phyloP scores from a whole-genome alignment of 495 filamentous ascomycete species.

The Beverwykella pulmonaria region DNA sequence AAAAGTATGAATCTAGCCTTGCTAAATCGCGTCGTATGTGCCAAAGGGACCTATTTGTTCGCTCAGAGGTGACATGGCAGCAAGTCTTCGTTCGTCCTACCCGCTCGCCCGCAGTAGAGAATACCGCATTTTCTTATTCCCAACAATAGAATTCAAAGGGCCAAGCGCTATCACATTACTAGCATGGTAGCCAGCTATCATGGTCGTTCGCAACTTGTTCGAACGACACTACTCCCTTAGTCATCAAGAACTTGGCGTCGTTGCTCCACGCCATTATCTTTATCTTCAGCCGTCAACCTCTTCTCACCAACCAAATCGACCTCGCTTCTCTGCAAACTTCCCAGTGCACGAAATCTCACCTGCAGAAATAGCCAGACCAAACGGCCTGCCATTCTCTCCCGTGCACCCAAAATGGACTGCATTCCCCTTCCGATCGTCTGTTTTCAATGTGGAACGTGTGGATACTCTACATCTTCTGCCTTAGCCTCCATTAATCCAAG shows the following conservation, averaged over 20 bases:
- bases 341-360: neutral
- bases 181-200: neutral
- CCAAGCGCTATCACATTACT: neutral
- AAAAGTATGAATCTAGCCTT: too few relatives aligned
- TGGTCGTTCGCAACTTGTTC: neutral
- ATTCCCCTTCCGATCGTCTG: constrained; percentile 34
- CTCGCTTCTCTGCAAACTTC: neutral
- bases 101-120: too few relatives aligned
- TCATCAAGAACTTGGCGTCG: neutral
- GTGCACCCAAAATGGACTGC: constrained; percentile 31
- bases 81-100: too few relatives aligned
- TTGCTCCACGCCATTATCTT: neutral
- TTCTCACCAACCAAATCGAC: neutral
- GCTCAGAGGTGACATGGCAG: too few relatives aligned
- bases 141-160: too few relatives aligned
- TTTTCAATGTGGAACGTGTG: constrained; percentile 40
- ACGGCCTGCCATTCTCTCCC: neutral
- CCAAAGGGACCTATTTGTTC: too few relatives aligned
- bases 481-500: neutral
- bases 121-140: too few relatives aligned
- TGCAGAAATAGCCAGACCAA: neutral
- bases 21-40: too few relatives aligned
- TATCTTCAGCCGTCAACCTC: neutral
- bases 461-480: neutral
- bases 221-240: neutral